These are phyloP conservation scores for Adiantum capillusveneris DNA, from an alignment of 75 land plant genomes.

Conservation along the genomic window DNA sequence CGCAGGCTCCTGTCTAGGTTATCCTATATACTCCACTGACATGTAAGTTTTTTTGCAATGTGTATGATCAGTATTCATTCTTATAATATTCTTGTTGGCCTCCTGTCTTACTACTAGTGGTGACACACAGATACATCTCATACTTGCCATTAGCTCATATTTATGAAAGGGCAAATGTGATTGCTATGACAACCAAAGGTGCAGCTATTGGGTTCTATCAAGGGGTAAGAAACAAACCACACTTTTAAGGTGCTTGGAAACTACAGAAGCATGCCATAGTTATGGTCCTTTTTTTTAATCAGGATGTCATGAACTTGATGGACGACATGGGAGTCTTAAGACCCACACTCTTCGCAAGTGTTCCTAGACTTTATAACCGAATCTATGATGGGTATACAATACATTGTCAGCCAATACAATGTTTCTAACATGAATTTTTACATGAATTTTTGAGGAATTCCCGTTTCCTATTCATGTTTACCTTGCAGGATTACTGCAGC, in stretches of 20 bases:
- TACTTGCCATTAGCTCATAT: constrained; percentile 98
- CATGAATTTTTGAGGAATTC: too few relatives aligned
- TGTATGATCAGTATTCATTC: too few relatives aligned
- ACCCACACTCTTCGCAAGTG: constrained; percentile 92
- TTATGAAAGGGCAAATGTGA: constrained; percentile 74
- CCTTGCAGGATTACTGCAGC: constrained; percentile 68
- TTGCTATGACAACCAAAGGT: constrained; percentile 51
- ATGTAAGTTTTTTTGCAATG: constrained; percentile 42
- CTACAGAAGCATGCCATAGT: too few relatives aligned
- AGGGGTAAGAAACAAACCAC: constrained; percentile 83
- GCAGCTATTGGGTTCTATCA: constrained; percentile 94
- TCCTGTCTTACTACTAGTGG: background rate
- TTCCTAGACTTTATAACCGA: constrained; percentile 90
- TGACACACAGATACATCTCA: constrained; percentile 86
- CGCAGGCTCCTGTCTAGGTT: constrained; percentile 44
- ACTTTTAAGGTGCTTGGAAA: too few relatives aligned
- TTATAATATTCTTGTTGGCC: background rate
- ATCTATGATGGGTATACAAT: constrained; percentile 85
- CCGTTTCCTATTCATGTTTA: too few relatives aligned
- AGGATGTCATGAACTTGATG: constrained; percentile 97
- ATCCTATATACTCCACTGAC: constrained; percentile 49
- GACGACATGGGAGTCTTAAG: constrained; percentile 77
- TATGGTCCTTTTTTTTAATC: too few relatives aligned
- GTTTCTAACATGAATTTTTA: too few relatives aligned
- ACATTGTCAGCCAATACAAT: too few relatives aligned